These are phyloP conservation scores for Colletotrichum theobromicola DNA, from an alignment of 2,329 filamentous ascomycete species.

Conservation along the genomic window DNA sequence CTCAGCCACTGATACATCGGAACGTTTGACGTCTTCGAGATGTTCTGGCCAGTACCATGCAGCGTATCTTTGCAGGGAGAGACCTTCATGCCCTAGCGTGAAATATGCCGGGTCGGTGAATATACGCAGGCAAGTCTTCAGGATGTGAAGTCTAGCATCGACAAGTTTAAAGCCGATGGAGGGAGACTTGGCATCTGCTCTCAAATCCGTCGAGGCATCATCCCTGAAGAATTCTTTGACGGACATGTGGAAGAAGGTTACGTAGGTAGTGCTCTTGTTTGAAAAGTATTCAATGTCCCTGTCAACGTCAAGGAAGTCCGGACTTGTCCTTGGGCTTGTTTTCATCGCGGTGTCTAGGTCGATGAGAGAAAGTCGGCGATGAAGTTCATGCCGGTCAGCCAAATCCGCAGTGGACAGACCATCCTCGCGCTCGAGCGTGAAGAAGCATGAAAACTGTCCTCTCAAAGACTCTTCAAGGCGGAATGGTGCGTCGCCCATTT, in stretches of 20 bases:
- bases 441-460: conserved; percentile 51
- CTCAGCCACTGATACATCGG: conserved; percentile 27
- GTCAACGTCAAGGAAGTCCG: conserved; percentile 34
- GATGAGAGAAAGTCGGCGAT: conserved; percentile 17
- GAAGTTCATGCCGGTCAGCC: conserved; percentile 40
- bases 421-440: conserved; percentile 49
- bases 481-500: conserved; percentile 44
- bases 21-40: conserved; percentile 36
- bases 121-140: conserved; percentile 43
- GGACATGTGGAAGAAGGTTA: conserved; percentile 46
- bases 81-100: conserved; percentile 21
- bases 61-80: conserved; percentile 35
- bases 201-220: conserved; percentile 29
- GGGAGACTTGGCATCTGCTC: conserved; percentile 12
- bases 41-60: conserved; percentile 53
- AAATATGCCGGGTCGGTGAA: conserved; percentile 34
- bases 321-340: conserved; percentile 27
- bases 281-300: conserved; percentile 45
- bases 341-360: not conserved
- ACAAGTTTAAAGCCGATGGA: conserved; percentile 39
- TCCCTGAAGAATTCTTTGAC: conserved; percentile 43
- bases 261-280: conserved; percentile 43
- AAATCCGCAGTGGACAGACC: conserved; percentile 47
- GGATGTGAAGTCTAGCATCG: conserved; percentile 39
- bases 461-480: conserved; percentile 47